phyloP scores from a whole-genome alignment of 2,329 filamentous ascomycete genomes.

The Paramyrothecium roridum region DNA sequence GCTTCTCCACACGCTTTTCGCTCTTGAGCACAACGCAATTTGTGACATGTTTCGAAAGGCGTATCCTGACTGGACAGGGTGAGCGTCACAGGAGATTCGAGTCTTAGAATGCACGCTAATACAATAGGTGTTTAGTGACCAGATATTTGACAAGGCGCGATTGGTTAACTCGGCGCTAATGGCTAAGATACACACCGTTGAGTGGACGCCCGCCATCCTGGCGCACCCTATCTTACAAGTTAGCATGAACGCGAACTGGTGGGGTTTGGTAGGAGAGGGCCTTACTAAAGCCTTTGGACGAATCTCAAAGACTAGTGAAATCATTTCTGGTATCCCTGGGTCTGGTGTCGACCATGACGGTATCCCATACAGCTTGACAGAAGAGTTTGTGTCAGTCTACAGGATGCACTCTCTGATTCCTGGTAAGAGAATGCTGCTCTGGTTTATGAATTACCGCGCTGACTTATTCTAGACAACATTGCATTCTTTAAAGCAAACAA shows the following conservation, averaged over 20 bases:
- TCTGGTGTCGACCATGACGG: conserved; percentile 27
- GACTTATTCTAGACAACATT: conserved; percentile 12
- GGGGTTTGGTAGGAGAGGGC: neutral
- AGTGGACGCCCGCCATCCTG: conserved; percentile 46
- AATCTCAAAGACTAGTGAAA: neutral
- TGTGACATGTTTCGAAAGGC: conserved; percentile 31
- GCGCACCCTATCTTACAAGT: conserved; percentile 28
- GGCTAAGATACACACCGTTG: conserved; percentile 47
- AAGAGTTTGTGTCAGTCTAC: conserved; percentile 42
- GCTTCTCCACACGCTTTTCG: conserved; percentile 42
- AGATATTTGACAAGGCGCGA: conserved; percentile 38
- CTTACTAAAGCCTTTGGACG: neutral
- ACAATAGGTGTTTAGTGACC: conserved; percentile 28
- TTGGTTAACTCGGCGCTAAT: conserved; percentile 42
- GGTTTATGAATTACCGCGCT: neutral
- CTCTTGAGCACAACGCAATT: conserved; percentile 42
- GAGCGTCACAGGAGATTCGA: neutral
- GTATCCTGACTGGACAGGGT: conserved; percentile 23
- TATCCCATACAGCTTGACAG: conserved; percentile 36
- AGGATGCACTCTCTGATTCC: conserved; percentile 38
- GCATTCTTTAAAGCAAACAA: conserved; percentile 18
- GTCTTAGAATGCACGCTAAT: neutral
- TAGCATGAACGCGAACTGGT: conserved; percentile 1
- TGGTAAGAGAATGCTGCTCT: neutral
- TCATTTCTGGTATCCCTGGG: conserved; percentile 14